Percentiles rank a stretch among this genome's conserved stretches.
Evolutionary conservation across 2,329 filamentous ascomycete species (phyloP).

Genomic region (Beauveria asiatica): DNA sequence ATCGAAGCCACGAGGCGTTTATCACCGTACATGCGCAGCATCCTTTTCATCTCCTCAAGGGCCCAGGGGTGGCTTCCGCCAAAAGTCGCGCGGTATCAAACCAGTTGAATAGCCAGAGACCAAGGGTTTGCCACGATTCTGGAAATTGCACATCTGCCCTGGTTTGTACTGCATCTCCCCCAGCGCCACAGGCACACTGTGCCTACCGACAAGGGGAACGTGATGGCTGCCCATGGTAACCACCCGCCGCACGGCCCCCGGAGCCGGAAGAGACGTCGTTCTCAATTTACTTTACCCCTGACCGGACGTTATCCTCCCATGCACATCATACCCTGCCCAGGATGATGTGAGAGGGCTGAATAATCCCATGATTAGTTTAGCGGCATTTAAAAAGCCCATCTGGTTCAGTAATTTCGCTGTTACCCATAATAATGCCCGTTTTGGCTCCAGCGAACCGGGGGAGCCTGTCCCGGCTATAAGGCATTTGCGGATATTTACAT

Average conservation of each 20-base stretch:
- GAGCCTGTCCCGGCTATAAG: too few species aligned
- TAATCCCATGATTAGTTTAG: background rate
- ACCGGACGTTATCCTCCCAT: background rate
- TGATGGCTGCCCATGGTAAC: background rate
- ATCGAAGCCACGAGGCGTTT: too few species aligned
- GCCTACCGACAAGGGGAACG: background rate
- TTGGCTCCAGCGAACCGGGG: too few species aligned
- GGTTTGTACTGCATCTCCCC: background rate
- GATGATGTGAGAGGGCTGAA: too few species aligned
- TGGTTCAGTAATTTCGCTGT: background rate
- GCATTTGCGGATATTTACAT: too few species aligned
- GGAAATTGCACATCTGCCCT: background rate
- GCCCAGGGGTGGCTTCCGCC: too few species aligned
- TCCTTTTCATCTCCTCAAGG: too few species aligned
- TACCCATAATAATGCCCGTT: too few species aligned
- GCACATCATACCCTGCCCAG: background rate
- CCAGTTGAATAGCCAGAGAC: too few species aligned
- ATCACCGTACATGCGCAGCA: too few species aligned
- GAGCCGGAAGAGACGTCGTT: background rate
- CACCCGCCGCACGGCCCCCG: background rate
- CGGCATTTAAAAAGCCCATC: background rate
- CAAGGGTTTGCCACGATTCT: background rate
- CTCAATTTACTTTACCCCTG: slow-evolving; percentile 5
- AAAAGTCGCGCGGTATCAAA: background rate
- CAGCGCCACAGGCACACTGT: background rate